Conservation (phyloP, 768 basidiomycete genomes). For the Auricularia sp. region DNA sequence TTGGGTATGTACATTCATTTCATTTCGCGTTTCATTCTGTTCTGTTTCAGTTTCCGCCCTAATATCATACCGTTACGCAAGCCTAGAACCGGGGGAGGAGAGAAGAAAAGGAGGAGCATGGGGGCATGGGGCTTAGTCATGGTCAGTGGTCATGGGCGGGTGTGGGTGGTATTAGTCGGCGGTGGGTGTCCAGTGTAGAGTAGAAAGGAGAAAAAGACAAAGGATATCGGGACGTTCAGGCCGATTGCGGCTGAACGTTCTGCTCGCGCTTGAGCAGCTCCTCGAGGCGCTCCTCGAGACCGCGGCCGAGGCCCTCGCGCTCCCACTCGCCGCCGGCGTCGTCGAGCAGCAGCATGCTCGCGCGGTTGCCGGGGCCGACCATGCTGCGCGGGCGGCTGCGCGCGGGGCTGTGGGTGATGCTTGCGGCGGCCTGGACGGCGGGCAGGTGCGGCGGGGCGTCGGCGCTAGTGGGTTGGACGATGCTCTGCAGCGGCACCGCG, state of each 20-base stretch:
- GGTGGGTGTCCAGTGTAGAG: too few species aligned
- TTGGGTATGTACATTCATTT: too few species aligned
- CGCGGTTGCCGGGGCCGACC: slow-evolving; percentile 11
- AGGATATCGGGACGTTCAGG: too few species aligned
- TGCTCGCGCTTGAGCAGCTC: slow-evolving; percentile 26
- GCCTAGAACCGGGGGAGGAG: too few species aligned
- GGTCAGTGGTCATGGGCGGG: too few species aligned
- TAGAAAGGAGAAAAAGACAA: too few species aligned
- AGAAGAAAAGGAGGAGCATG: too few species aligned
- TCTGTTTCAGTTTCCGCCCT: too few species aligned
- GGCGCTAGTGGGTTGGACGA: slow-evolving; percentile 43
- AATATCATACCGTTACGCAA: too few species aligned
- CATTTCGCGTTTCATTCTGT: too few species aligned
- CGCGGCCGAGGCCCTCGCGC: slow-evolving; percentile 69
- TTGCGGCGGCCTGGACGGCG: slow-evolving; percentile 29
- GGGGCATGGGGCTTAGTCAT: too few species aligned
- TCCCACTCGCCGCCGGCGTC: slow-evolving; percentile 75
- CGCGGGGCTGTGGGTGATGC: slow-evolving; percentile 11
- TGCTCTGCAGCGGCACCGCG: slow-evolving; percentile 57
- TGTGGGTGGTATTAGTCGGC: too few species aligned
- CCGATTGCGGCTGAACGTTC: not conserved
- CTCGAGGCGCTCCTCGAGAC: slow-evolving; percentile 76
- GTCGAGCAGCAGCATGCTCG: slow-evolving; percentile 13
- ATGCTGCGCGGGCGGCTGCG: slow-evolving; percentile 2
- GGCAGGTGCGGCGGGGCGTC: slow-evolving; percentile 71